Evolutionary conservation across 371 early-diverging fungal genomes (phyloP).

Genomic region (Mucor mucedo): DNA sequence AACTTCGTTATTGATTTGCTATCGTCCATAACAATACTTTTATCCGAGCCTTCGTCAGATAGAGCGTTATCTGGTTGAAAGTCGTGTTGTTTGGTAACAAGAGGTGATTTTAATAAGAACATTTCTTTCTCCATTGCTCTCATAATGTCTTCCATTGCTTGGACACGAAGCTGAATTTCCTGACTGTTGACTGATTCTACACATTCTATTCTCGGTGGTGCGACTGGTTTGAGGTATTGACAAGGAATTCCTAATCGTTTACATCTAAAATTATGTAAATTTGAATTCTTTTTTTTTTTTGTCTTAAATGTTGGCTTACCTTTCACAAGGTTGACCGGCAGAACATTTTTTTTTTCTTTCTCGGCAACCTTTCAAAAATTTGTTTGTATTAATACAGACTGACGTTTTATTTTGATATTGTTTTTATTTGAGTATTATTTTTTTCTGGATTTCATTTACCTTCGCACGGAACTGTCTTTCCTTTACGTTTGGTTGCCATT

Average conservation of each 20-base stretch:
- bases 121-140: constrained; percentile 29
- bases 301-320: constrained; percentile 22
- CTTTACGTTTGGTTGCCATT: constrained; percentile 33
- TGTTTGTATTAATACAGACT: background rate
- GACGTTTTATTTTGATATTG: background rate
- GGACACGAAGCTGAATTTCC: constrained; percentile 23
- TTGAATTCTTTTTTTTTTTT: background rate
- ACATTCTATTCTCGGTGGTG: constrained; percentile 13
- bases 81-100: background rate
- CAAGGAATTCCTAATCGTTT: constrained; percentile 29
- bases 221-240: constrained; percentile 22
- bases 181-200: constrained; percentile 5
- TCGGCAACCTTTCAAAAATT: constrained; percentile 39
- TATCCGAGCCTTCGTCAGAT: constrained; percentile 15
- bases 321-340: constrained; percentile 47
- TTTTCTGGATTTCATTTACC: constrained; percentile 22
- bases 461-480: constrained; percentile 47
- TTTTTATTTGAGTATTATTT: background rate
- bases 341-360: constrained; percentile 54
- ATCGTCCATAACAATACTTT: background rate
- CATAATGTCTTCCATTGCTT: constrained; percentile 23
- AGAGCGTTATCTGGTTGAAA: background rate
- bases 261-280: constrained; percentile 23
- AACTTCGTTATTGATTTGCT: background rate
- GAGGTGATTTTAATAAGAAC: constrained; percentile 7